Conservation (phyloP, 2,329 filamentous ascomycete species). For the Fusarium irregulare region DNA sequence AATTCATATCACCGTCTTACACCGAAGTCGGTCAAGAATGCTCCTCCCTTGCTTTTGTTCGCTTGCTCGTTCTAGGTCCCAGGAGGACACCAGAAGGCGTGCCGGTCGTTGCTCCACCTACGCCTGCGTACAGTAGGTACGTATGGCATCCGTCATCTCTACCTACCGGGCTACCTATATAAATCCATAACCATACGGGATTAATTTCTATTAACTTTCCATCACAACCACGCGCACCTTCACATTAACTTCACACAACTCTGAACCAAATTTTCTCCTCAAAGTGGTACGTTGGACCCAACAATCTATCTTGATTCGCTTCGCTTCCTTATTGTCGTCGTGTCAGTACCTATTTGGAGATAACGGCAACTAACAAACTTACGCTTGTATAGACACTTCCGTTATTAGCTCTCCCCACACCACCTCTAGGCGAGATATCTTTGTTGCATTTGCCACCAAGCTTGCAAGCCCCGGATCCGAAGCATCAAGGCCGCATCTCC, state of each 20-base stretch:
- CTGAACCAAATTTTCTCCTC: conserved; percentile 20
- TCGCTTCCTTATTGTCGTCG: conserved; percentile 13
- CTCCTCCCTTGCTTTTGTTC: conserved; percentile 24
- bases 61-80: not conserved
- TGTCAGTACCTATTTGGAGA: conserved; percentile 21
- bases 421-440: conserved; percentile 17
- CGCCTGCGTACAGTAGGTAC: not conserved
- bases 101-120: conserved; percentile 34
- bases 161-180: conserved; percentile 20
- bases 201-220: conserved; percentile 22
- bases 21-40: conserved; percentile 43
- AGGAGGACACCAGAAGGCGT: conserved; percentile 35
- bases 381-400: conserved; percentile 24
- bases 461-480: conserved; percentile 38
- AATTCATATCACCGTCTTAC: conserved; percentile 40
- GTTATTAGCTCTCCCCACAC: conserved; percentile 30
- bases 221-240: conserved; percentile 27
- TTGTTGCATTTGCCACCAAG: conserved; percentile 40
- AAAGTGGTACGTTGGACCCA: conserved; percentile 28
- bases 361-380: conserved; percentile 10
- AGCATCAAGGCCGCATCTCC: conserved; percentile 28
- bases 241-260: not conserved
- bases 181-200: conserved; percentile 26
- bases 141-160: conserved; percentile 8
- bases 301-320: not conserved